Evolutionary conservation across 225 moss, liverwort and hornwort genomes (phyloP), one percentile per base, ranked within the genome.

Genomic region (Bryoerythrophyllum caledonicum): DNA sequence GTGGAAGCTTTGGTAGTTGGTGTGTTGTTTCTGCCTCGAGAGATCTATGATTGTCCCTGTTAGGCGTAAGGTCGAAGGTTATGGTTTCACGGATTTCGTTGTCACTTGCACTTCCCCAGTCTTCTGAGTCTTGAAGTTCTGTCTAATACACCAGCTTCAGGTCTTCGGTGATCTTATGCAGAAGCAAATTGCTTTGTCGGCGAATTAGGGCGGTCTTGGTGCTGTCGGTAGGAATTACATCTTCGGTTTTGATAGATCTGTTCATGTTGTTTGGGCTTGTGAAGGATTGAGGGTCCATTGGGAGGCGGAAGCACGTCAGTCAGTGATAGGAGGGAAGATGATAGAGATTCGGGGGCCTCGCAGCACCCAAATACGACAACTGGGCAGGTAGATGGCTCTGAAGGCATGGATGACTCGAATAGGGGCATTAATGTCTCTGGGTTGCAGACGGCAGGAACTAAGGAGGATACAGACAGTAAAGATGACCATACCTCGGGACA

Each of bases 201-300:
- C 15, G 54, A 14, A 37, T 38, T 70, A 23, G 13, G 55, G 17
- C 16, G 24, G 38, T 5, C 24, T 37, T 56, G 17, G 15, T 37
- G 67, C 8, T 70, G 56, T 56, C 2, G 56, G 8, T 24, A 16
- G 53, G n/a, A 32, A 13, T 23, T 3, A 10, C 4, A 8, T 4
- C 14, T 56, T 67, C 25, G 70, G 16, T 56, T 38, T 40, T 70
- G 70, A 70, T 40, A 24, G 25, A 56, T 55, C 9, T 70, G 70
- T 38, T 70, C 17, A 40, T 38, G 25, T 54, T 54, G 35, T 70
- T 38, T 37, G 24, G 40, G 25, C 24, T 38, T 11, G 32, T 67
- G 37, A 58, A 71, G 71, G 59, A 59, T 41, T 20, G 27, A 41
- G 43, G 71, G 1, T 41, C 1, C 25, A 43, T 3, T 3, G 43